Percentiles rank a stretch among this genome's conserved stretches.
These are phyloP conservation scores for Cordyceps farinosa DNA, from an alignment of 2,329 filamentous ascomycete species.

Conservation along the genomic window DNA sequence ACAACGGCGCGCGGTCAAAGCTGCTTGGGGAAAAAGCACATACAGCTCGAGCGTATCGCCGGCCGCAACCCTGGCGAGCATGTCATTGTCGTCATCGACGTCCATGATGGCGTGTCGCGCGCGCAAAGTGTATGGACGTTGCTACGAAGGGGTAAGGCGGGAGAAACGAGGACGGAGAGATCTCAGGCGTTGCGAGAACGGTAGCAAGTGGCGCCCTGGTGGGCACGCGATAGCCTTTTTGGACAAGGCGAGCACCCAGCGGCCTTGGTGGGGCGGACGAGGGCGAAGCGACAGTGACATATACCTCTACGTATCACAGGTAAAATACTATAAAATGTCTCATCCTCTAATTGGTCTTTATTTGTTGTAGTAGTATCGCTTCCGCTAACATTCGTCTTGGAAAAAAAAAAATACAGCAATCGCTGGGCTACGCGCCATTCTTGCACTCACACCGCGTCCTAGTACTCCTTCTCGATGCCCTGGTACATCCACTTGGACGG, in stretches of 20 bases:
- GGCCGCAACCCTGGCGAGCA: slow-evolving; percentile 46
- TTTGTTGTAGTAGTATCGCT: no score
- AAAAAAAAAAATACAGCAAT: neutral
- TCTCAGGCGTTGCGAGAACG: neutral
- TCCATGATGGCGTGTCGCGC: slow-evolving; percentile 44
- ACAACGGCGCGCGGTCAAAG: neutral
- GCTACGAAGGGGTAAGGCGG: neutral
- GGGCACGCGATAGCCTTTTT: slow-evolving; percentile 8
- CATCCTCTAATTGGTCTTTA: no score
- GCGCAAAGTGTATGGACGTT: neutral
- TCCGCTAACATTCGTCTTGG: neutral
- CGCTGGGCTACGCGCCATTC: neutral
- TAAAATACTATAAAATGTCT: no score
- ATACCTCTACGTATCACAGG: neutral
- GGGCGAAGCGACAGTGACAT: neutral
- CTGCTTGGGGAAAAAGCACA: slow-evolving; percentile 26
- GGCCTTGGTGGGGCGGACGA: neutral
- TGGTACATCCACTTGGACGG: slow-evolving; percentile 56
- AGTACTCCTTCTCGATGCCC: slow-evolving; percentile 13
- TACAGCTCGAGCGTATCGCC: slow-evolving; percentile 56
- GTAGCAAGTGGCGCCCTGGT: neutral
- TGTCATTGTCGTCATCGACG: slow-evolving; percentile 50
- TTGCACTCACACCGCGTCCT: neutral
- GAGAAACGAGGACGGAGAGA: neutral
- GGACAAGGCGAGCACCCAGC: neutral